Evolutionary conservation across 768 basidiomycete genomes (phyloP), one percentile per base, ranked within the genome.

Genomic region (Boletus subparvulus): DNA sequence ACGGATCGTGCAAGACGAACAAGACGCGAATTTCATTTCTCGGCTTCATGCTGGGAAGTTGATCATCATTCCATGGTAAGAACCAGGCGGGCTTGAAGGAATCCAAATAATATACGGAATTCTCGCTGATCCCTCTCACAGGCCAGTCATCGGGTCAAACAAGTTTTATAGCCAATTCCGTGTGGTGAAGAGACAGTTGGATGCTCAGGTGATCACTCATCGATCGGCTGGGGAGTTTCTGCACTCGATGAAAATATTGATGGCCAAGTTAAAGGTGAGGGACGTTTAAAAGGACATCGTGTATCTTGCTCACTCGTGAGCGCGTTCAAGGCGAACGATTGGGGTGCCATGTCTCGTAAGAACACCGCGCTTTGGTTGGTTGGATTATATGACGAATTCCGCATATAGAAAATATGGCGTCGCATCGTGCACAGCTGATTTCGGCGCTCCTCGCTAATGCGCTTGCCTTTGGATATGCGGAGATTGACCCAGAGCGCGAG

Each of bases 331-430:
- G 78, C 81, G 3, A 84, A 84, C 37, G 85, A 86, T 57, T 86
- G 85, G 85, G 82, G 83, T 16, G 75, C 84, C 0, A 71, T 86
- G 48, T 84, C 84, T 46, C 83, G 85, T 86, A 61, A 47, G 83
- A 67, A 9, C 2, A 17, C 7, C 0, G 0, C 6, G 1, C 32
- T 19, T 39, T 16, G 2, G 3, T 16, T n/a, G 2, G 30, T 33
- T 30, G 30, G 26, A n/a, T 1, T 14, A 24, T 40, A 4, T 44
- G 26, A 52, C 13, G 43, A 60, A 7, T 43, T 14, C n/a, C 10
- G n/a, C 44, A 1, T 56, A 8, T 54, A 82, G 80, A 81, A 72
- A 80, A 76, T 1, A 74, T 81, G 65, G 75, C 75, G 3, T 74
- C 77, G 16, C 79, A 81, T 65, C 76, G 79, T n/a, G 77, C 75